Percentiles rank a stretch among this genome's conserved stretches.
Conservation (phyloP, 2,329 filamentous ascomycete genomes). For the Xylariaceae sp. region DNA sequence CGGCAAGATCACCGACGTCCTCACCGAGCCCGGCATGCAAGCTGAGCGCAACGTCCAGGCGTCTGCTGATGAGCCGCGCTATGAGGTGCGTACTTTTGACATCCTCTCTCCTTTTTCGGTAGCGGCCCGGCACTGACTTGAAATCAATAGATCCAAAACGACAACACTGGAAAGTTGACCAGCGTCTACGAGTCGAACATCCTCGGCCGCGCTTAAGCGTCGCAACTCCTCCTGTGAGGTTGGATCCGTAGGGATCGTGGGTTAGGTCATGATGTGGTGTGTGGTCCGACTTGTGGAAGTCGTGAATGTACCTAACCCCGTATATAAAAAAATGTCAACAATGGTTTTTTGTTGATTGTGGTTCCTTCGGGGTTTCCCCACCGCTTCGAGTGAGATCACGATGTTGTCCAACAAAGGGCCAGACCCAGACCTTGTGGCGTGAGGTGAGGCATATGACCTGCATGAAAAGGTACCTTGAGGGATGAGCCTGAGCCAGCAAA, state of each 20-base stretch:
- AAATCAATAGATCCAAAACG: slow-evolving; percentile 24
- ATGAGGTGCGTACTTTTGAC: slow-evolving; percentile 20
- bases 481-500: too few relatives aligned
- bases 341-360: neutral
- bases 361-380: neutral
- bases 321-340: neutral
- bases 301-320: neutral
- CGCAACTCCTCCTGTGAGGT: neutral
- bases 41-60: slow-evolving; percentile 26
- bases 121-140: neutral
- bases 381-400: neutral
- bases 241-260: neutral
- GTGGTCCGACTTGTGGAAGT: neutral
- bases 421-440: too few relatives aligned
- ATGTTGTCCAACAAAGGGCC: too few relatives aligned
- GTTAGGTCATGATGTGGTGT: neutral
- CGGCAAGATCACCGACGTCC: slow-evolving; percentile 23
- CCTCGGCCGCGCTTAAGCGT: slow-evolving; percentile 19
- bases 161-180: slow-evolving; percentile 27
- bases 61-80: slow-evolving; percentile 22
- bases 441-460: too few relatives aligned
- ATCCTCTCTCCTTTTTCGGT: neutral
- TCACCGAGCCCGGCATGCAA: slow-evolving; percentile 26
- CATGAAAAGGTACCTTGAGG: too few relatives aligned
- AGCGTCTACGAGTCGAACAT: slow-evolving; percentile 28